Evolutionary conservation across 306 rosid genomes (phyloP).

Genomic region (Cicer chorassanicum): DNA sequence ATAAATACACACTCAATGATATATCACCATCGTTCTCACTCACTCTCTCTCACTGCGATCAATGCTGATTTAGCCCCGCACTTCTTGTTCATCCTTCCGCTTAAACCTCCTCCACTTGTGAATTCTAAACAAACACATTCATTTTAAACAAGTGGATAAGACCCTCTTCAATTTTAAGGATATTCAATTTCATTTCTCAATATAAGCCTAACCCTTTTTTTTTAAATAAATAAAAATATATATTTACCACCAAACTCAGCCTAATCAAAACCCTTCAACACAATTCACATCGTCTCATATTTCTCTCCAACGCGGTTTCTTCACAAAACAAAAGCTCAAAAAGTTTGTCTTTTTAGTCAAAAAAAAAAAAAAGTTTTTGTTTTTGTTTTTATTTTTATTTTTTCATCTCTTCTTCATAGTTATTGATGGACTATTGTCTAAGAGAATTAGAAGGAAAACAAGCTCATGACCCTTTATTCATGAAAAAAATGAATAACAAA

Average conservation of each 20-base stretch:
- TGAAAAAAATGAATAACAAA: conserved; percentile 43
- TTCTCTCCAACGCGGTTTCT: conserved; percentile 26
- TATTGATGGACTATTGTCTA: conserved; percentile 52
- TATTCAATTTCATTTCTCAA: background rate
- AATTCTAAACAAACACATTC: conserved; percentile 24
- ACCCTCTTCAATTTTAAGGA: conserved; percentile 55
- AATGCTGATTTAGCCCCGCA: conserved; percentile 71
- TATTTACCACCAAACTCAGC: conserved; percentile 33
- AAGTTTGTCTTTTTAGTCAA: too few relatives aligned
- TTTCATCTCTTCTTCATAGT: conserved; percentile 18
- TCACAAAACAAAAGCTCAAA: too few relatives aligned
- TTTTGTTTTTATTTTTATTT: too few relatives aligned
- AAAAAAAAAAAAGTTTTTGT: too few relatives aligned
- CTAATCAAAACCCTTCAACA: conserved; percentile 23
- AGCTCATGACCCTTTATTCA: conserved; percentile 70
- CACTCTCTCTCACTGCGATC: conserved; percentile 56
- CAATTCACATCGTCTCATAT: too few relatives aligned
- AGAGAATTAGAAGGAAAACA: conserved; percentile 75
- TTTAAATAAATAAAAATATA: background rate
- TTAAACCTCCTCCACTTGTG: conserved; percentile 53
- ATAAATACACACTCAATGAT: conserved; percentile 12
- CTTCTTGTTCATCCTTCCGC: conserved; percentile 70
- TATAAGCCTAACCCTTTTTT: conserved; percentile 36
- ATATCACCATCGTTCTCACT: conserved; percentile 62
- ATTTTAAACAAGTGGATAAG: conserved; percentile 60